Conservation (phyloP, 2,329 filamentous ascomycete genomes). For the Ceratocystis smalleyi region DNA sequence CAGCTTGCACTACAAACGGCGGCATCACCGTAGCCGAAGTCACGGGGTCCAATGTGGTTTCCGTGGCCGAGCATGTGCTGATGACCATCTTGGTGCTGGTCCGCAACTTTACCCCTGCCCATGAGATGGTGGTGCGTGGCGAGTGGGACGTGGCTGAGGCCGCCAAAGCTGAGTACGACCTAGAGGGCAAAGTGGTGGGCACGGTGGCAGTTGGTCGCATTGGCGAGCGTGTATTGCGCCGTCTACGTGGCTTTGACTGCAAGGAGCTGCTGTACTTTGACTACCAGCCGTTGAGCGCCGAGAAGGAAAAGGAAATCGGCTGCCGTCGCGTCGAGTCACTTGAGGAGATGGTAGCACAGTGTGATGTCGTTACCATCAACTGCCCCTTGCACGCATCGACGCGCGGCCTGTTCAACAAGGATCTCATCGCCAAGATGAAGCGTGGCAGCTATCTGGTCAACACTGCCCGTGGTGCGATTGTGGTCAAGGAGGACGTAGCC, state of each 20-base stretch:
- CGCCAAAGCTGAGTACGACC: constrained; percentile 96
- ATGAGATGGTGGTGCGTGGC: constrained; percentile 77
- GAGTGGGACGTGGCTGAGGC: constrained; percentile 93
- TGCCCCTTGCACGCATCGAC: constrained; percentile 99
- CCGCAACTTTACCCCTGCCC: constrained; percentile 96
- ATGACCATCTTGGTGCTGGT: constrained; percentile 96
- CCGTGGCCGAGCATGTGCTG: constrained; percentile 95
- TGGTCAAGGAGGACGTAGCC: constrained; percentile 98
- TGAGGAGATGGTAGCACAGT: constrained; percentile 87
- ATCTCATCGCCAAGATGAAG: constrained; percentile 98
- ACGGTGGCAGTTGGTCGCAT: constrained; percentile 96
- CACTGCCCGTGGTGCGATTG: constrained; percentile 95
- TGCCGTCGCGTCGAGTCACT: constrained; percentile 75
- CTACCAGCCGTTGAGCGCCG: constrained; percentile 81
- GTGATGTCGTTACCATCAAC: constrained; percentile 98
- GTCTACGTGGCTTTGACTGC: constrained; percentile 96
- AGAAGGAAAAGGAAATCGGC: constrained; percentile 90
- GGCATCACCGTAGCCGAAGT: constrained; percentile 95
- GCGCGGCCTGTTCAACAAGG: constrained; percentile 92
- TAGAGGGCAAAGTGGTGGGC: constrained; percentile 93
- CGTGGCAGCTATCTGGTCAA: constrained; percentile 95
- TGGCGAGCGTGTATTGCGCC: constrained; percentile 89
- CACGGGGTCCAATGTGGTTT: constrained; percentile 95
- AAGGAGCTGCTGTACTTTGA: constrained; percentile 99
- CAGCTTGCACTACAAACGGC: constrained; percentile 95